Conservation (phyloP, 805 yeast genomes). For the Yarrowia alimentaria region DNA sequence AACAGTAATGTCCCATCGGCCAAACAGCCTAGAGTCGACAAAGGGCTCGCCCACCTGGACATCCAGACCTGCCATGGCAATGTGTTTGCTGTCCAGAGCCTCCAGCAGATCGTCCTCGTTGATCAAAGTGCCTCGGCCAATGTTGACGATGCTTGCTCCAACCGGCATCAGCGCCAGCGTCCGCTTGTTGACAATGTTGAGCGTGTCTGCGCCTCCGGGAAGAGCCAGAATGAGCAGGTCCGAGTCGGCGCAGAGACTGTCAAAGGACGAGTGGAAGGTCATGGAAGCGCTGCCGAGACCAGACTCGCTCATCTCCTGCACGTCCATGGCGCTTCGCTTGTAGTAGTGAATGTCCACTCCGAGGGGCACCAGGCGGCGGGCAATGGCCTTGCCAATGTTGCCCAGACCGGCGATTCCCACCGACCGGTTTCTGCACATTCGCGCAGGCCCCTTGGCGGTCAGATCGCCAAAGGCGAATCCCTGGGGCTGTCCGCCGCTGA, state of each 20-base stretch:
- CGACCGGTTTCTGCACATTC: constrained; percentile 55
- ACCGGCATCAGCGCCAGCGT: constrained; percentile 49
- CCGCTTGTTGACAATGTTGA: constrained; percentile 51
- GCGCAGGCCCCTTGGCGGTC: constrained; percentile 49
- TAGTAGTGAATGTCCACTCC: constrained; percentile 66
- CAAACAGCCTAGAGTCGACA: constrained; percentile 49
- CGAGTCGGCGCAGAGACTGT: constrained; percentile 42
- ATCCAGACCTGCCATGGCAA: constrained; percentile 68
- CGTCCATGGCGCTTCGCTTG: constrained; percentile 50
- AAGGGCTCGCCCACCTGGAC: constrained; percentile 66
- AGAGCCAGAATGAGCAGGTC: constrained; percentile 66
- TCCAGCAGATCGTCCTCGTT: constrained; percentile 63
- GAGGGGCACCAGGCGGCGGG: constrained; percentile 51
- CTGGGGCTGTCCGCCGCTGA: constrained; percentile 28
- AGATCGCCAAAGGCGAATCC: constrained; percentile 46
- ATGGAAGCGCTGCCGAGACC: too few relatives aligned
- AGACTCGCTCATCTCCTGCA: constrained; percentile 38
- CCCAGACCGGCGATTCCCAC: constrained; percentile 75
- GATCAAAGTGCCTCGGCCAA: constrained; percentile 71
- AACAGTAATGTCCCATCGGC: constrained; percentile 60
- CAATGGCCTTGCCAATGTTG: constrained; percentile 66
- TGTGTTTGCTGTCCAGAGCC: constrained; percentile 59
- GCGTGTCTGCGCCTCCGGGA: constrained; percentile 62
- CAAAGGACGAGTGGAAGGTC: constrained; percentile 48
- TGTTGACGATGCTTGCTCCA: constrained; percentile 64